These are phyloP conservation scores for Aureobasidium pullulans DNA, from an alignment of 2,329 filamentous ascomycete species.

Conservation along the genomic window DNA sequence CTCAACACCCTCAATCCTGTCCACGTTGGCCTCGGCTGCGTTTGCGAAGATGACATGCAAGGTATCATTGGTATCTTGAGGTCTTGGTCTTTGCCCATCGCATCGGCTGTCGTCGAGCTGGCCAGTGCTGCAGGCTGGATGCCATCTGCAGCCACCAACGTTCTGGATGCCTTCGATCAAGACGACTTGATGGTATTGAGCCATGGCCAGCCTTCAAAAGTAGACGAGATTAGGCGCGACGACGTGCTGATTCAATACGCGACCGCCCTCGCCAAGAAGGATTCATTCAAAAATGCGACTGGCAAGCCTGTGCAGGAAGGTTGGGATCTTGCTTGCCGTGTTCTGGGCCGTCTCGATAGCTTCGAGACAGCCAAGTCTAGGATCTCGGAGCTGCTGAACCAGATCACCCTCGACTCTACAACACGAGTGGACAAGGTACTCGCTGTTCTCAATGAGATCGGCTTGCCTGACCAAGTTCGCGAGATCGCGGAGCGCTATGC, in stretches of 20 bases:
- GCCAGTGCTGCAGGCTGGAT: slow-evolving; percentile 81
- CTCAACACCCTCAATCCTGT: slow-evolving; percentile 69
- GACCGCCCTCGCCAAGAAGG: slow-evolving; percentile 47
- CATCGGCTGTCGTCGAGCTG: slow-evolving; percentile 73
- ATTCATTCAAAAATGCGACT: slow-evolving; percentile 31
- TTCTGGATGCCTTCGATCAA: slow-evolving; percentile 65
- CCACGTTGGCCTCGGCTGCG: slow-evolving; percentile 73
- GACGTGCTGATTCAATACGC: slow-evolving; percentile 72
- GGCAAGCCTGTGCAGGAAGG: slow-evolving; percentile 45
- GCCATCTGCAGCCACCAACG: slow-evolving; percentile 45
- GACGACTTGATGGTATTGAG: slow-evolving; percentile 82
- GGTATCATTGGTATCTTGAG: slow-evolving; percentile 67
- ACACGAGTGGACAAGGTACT: slow-evolving; percentile 75
- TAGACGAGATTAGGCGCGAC: slow-evolving; percentile 61
- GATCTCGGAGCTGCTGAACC: slow-evolving; percentile 65
- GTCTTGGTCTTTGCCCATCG: slow-evolving; percentile 72
- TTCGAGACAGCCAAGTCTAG: slow-evolving; percentile 62
- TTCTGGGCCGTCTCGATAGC: slow-evolving; percentile 75
- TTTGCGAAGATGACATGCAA: slow-evolving; percentile 76
- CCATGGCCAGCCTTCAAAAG: slow-evolving; percentile 54
- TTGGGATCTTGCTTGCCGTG: slow-evolving; percentile 82
- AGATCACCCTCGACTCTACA: slow-evolving; percentile 64
- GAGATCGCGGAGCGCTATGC: slow-evolving; percentile 83
- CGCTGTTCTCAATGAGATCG: slow-evolving; percentile 66
- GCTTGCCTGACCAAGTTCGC: slow-evolving; percentile 70